phyloP scores from a whole-genome alignment of 805 yeast genomes.

The Kodamaea laetipori region DNA sequence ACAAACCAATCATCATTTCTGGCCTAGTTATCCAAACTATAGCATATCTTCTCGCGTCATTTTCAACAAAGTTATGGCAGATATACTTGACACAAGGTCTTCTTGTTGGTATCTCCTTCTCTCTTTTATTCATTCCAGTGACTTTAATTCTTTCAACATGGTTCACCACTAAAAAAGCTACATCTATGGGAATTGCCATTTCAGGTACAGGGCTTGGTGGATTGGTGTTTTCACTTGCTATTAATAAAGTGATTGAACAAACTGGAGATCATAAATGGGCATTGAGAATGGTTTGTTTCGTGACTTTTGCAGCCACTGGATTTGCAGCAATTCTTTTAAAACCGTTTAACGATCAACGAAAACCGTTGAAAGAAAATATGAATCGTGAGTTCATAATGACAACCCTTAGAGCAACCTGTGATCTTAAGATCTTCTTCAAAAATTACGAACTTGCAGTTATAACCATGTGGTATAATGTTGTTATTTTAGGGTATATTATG shows the following conservation, averaged over 20 bases:
- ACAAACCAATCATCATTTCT: conserved; percentile 45
- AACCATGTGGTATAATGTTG: conserved; percentile 39
- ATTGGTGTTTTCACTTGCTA: conserved; percentile 46
- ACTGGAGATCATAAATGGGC: conserved; percentile 50
- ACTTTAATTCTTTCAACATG: conserved; percentile 49
- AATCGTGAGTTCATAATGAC: conserved; percentile 16
- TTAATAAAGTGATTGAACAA: conserved; percentile 39
- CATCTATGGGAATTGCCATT: conserved; percentile 51
- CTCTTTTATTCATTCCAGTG: conserved; percentile 45
- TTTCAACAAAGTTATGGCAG: conserved; percentile 52
- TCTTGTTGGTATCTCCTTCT: conserved; percentile 50
- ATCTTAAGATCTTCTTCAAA: conserved; percentile 33
- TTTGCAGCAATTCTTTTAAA: conserved; percentile 46
- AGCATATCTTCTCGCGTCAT: conserved; percentile 53
- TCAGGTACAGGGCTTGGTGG: conserved; percentile 58
- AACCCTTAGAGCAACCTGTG: conserved; percentile 23
- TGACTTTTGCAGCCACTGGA: conserved; percentile 31
- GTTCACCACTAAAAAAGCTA: conserved; percentile 47
- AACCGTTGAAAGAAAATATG: conserved; percentile 26
- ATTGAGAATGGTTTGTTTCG: conserved; percentile 40
- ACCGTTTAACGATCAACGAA: conserved; percentile 43
- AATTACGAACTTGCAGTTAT: conserved; percentile 25
- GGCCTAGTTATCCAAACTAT: conserved; percentile 49
- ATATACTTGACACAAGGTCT: conserved; percentile 55
- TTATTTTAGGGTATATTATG: conserved; percentile 39